Percentiles rank a stretch among this genome's conserved stretches.
These are phyloP conservation scores for Meyerozyma guilliermondii DNA, from an alignment of 1,139 yeast species.

Conservation along the genomic window DNA sequence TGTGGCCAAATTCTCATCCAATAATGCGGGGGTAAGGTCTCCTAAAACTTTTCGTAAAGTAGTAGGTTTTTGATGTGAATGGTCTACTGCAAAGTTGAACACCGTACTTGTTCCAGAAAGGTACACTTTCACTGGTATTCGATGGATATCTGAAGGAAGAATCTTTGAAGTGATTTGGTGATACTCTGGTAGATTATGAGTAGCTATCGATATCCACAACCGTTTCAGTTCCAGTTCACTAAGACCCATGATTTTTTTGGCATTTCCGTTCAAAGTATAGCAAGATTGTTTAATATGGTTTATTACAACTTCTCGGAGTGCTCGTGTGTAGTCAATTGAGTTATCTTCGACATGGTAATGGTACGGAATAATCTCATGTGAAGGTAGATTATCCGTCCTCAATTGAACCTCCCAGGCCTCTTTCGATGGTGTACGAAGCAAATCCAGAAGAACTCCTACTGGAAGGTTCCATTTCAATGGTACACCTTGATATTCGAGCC, in stretches of 20 bases:
- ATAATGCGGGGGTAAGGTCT: constrained; percentile 39
- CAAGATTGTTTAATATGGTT: constrained; percentile 80
- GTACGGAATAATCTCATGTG: constrained; percentile 48
- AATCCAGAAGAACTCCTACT: constrained; percentile 64
- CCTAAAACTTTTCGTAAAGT: constrained; percentile 41
- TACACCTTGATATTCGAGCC: constrained; percentile 64
- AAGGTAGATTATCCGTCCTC: constrained; percentile 43
- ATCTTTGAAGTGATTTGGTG: constrained; percentile 23
- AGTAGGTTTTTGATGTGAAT: constrained; percentile 14
- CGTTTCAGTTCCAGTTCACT: constrained; percentile 53
- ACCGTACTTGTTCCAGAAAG: constrained; percentile 41
- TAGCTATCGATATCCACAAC: constrained; percentile 51
- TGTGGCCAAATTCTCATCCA: constrained; percentile 10
- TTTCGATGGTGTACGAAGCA: constrained; percentile 14
- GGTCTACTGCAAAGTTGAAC: constrained; percentile 44
- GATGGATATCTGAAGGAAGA: constrained; percentile 29
- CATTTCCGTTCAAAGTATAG: constrained; percentile 64
- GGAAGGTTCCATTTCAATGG: constrained; percentile 82
- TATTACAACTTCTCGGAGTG: constrained; percentile 52
- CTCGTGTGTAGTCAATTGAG: constrained; percentile 18
- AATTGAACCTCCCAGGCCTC: constrained; percentile 47
- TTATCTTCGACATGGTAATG: constrained; percentile 9
- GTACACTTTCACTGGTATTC: constrained; percentile 59
- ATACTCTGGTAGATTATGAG: constrained; percentile 25
- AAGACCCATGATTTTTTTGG: constrained; percentile 71